Base-by-base conservation (phyloP, 2,329 filamentous ascomycete genomes). In the Parastagonospora nodorum region DNA sequence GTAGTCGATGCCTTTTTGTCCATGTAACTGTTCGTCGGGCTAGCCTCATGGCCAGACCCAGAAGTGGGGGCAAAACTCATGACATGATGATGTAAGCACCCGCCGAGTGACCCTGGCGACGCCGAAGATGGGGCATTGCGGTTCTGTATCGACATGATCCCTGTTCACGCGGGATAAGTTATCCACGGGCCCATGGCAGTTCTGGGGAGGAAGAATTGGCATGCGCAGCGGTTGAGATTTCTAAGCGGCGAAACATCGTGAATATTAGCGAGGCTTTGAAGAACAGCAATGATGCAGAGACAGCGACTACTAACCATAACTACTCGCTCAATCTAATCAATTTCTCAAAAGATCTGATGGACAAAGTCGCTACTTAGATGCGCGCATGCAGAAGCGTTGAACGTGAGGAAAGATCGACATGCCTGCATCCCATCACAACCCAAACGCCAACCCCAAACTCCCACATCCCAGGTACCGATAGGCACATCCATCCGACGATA, bases 51-150 rank as follows among this genome's bases (percentile, higher is more conserved):
- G 9, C 31, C 29, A 12, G 15, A 27, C 5, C 10, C 35, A 19
- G 12, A 33, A 39, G 43, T 46, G 43, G 43, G 43, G 43, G 35
- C 32, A 14, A 29, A 19, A 29, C 15, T n/a, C 43, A 31, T 38
- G 41, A 27, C 15, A 33, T 2, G 41, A 12, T 33, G 41, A 43
- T 33, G 16, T 27, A 37, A 37, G 15, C 35, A 10, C 14, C 14
- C 19, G 14, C 14, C 14, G 14, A 19, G 12, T n/a, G 19, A 24
- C 9, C 35, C 14, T 35, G 32, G 32, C 15, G 32, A 35, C 32
- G 12, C 12, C 15, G 10, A 8, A 15, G 9, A 16, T 24, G 19
- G 19, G 19, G 19, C 19, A 5, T 24, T 5, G 19, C 5, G 19
- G 19, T 24, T 24, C 19, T 24, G 19, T 24, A 24, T 24, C 19